A percentile compares a stretch with the other conserved stretches of the same genome.
Evolutionary conservation across 306 rosid species (phyloP).

Genomic region (Parietaria judaica): DNA sequence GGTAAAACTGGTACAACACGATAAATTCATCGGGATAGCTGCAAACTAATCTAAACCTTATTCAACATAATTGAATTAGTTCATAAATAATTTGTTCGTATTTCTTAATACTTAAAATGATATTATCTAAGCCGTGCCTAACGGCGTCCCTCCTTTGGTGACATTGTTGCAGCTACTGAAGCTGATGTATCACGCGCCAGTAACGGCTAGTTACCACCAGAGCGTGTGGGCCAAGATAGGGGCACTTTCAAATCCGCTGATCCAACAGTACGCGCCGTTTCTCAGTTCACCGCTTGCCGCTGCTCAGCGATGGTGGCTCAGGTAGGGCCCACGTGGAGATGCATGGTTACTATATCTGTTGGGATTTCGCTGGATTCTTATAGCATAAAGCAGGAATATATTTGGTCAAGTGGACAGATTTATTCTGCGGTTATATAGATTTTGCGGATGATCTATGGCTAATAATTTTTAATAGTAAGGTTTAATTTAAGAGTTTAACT

Average conservation of each 20-base stretch:
- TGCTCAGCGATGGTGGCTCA: conserved; percentile 86
- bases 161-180: conserved; percentile 54
- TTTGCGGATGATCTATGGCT: neutral
- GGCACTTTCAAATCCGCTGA: conserved; percentile 41
- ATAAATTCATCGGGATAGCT: too few relatives aligned
- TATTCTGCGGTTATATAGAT: conserved; percentile 10
- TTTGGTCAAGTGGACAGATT: conserved; percentile 19
- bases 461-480: too few relatives aligned
- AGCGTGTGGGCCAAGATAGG: conserved; percentile 83
- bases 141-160: conserved; percentile 7
- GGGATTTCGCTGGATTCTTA: conserved; percentile 2
- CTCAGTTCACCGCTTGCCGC: conserved; percentile 64
- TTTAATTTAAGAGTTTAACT: too few relatives aligned
- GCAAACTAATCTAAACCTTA: too few relatives aligned
- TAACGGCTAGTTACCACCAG: conserved; percentile 68
- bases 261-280: conserved; percentile 59
- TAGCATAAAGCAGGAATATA: conserved; percentile 9
- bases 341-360: neutral
- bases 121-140: neutral
- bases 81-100: neutral
- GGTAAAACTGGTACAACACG: too few relatives aligned
- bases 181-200: conserved; percentile 92
- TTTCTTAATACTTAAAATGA: neutral
- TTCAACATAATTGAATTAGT: neutral
- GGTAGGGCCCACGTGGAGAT: conserved; percentile 35